phyloP scores from a whole-genome alignment of 2,329 filamentous ascomycete species.

The Chaetomium sp. region DNA sequence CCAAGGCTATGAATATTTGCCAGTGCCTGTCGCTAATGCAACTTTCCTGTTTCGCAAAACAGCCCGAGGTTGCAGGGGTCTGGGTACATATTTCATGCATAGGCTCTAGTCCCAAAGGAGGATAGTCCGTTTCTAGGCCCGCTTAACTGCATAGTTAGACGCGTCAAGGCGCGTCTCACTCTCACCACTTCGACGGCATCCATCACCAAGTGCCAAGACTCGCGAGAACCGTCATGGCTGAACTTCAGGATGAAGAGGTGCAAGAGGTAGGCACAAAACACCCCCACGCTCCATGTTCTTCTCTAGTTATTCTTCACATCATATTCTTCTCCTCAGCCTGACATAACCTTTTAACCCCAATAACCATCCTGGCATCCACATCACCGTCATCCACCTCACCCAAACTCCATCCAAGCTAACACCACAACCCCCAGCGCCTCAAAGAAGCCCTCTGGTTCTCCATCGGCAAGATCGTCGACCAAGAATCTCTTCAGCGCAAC shows the following conservation, averaged over 20 bases:
- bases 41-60: not conserved
- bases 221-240: conserved; percentile 32
- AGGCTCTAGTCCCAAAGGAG: conserved; percentile 1
- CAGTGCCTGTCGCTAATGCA: not conserved
- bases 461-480: conserved; percentile 85
- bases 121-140: not conserved
- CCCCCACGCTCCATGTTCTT: not conserved
- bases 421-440: conserved; percentile 59
- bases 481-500: conserved; percentile 71
- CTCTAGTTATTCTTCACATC: not conserved
- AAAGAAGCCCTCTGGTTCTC: conserved; percentile 85
- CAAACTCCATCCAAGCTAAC: not conserved
- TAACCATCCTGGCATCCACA: not conserved
- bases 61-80: not conserved
- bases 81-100: not conserved
- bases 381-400: not conserved
- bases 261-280: conserved; percentile 33
- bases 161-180: conserved; percentile 23
- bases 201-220: conserved; percentile 25
- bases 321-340: too few species aligned
- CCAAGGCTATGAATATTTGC: not conserved
- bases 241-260: conserved; percentile 34
- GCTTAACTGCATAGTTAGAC: conserved; percentile 16
- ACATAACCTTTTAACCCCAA: not conserved
- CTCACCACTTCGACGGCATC: not conserved